A percentile compares a stretch with the other conserved stretches of the same genome.
Conservation (phyloP, 345 rosid species). For the Theobroma cacao region DNA sequence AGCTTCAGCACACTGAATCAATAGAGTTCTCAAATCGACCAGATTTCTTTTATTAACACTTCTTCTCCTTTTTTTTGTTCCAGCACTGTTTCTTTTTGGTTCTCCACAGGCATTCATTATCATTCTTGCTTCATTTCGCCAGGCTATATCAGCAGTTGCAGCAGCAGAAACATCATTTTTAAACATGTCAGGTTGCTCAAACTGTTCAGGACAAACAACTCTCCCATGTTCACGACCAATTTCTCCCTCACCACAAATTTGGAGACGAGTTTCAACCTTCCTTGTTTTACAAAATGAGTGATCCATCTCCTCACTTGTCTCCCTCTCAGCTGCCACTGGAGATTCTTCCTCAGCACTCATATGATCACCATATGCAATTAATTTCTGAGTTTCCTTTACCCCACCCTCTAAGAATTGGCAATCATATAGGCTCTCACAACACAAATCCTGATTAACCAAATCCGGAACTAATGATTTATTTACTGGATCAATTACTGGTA, state of each 20-base stretch:
- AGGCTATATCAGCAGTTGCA: neutral
- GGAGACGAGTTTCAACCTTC: neutral
- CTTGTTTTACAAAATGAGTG: neutral
- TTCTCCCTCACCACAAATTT: neutral
- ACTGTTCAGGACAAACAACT: neutral
- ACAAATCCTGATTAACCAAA: neutral
- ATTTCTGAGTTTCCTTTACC: neutral
- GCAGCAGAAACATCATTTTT: neutral
- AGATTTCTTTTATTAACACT: neutral
- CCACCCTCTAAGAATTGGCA: neutral
- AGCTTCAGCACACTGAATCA: constrained; percentile 31
- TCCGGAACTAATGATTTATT: neutral
- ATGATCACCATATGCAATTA: neutral
- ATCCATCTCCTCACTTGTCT: neutral
- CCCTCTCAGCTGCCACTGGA: neutral
- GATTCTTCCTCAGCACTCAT: neutral
- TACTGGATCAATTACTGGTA: neutral
- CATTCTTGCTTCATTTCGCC: constrained; percentile 3
- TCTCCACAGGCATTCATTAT: neutral
- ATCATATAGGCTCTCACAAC: neutral
- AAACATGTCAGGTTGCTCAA: neutral
- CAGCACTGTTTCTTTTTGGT: neutral
- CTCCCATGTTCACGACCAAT: neutral
- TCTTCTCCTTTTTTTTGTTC: neutral
- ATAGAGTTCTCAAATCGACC: constrained; percentile 31